Evolutionary conservation across 352 stramenopile species (phyloP).

Genomic region (Phytophthora ohioensis): DNA sequence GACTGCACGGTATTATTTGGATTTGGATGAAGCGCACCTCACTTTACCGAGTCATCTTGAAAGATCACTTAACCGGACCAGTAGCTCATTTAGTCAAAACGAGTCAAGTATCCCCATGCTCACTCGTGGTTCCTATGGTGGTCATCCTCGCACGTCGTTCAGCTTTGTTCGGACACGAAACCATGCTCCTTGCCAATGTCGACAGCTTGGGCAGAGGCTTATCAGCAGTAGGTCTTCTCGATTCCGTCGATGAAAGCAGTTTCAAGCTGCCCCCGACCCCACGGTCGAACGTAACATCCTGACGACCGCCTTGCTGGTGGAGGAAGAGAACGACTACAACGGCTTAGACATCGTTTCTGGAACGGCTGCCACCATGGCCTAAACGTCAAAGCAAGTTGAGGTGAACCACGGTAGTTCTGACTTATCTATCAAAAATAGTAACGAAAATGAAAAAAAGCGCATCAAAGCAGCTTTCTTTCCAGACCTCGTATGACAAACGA

Average conservation of each 20-base stretch:
- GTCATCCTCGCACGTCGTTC: constrained; percentile 23
- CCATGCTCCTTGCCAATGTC: constrained; percentile 43
- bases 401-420: neutral
- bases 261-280: constrained; percentile 12
- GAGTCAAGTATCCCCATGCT: constrained; percentile 36
- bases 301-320: constrained; percentile 24
- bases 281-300: constrained; percentile 21
- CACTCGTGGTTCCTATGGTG: constrained; percentile 7
- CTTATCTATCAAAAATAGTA: neutral
- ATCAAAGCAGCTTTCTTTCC: neutral
- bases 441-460: neutral
- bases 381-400: neutral
- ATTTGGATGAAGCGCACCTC: constrained; percentile 33
- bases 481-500: constrained; percentile 14
- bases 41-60: constrained; percentile 31
- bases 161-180: constrained; percentile 24
- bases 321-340: constrained; percentile 31
- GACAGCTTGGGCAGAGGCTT: constrained; percentile 59
- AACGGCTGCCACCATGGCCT: constrained; percentile 30
- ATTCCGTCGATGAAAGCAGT: constrained; percentile 24
- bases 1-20: constrained; percentile 48
- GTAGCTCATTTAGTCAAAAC: constrained; percentile 24
- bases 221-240: constrained; percentile 21
- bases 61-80: constrained; percentile 6
- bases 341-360: constrained; percentile 6